Evolutionary conservation across 2,329 filamentous ascomycete species (phyloP), one percentile per base, ranked within the genome.

Genomic region (Ophiostoma novo-ulmi): DNA sequence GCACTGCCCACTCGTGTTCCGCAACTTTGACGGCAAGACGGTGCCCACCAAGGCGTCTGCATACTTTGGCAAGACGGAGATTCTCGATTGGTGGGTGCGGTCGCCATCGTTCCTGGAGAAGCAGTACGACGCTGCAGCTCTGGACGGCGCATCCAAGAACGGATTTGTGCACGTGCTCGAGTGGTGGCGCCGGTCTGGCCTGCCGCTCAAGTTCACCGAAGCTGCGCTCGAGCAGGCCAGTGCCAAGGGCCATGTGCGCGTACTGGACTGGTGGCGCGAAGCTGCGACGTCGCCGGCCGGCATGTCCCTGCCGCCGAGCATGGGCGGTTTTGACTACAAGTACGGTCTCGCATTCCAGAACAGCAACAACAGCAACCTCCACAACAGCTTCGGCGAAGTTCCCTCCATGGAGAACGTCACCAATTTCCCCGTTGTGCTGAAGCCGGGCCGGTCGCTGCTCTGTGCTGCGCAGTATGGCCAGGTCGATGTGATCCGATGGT

Each of bases 221-320:
- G 85, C 89, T 5, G 92, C 94, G 0, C 85, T 98, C 22, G 94
- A 97, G 79, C 91, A 94, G 76, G 94, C 94, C 39, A 94, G 91
- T 71, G 89, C 89, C 3, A 90, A 92, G 76, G 93, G 94, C 8
- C 91, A 95, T 74, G 84, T 97, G n/a, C 82, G 88, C 7, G 93
- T 97, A 0, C 85, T 98, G 1, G 90, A 96, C 75, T 98, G 94
- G 94, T 98, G 94, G 94, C 91, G 92, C 75, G 86, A 90, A 72
- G 88, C 89, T 1, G 65, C 65, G 5, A 31, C 39, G 39, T 41
- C 65, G 39, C 39, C 65, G 11, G 11, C 0, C 87, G 86, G 14
- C 68, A 64, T 72, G 22, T 61, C 69, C 10, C 66, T 63, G 52
- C n/a, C 67, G 52, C 48, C 68, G 10, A 38, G 64, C 58, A 76